Base-by-base conservation (phyloP, 2,329 filamentous ascomycete species). In the Delphinella strobiligena region DNA sequence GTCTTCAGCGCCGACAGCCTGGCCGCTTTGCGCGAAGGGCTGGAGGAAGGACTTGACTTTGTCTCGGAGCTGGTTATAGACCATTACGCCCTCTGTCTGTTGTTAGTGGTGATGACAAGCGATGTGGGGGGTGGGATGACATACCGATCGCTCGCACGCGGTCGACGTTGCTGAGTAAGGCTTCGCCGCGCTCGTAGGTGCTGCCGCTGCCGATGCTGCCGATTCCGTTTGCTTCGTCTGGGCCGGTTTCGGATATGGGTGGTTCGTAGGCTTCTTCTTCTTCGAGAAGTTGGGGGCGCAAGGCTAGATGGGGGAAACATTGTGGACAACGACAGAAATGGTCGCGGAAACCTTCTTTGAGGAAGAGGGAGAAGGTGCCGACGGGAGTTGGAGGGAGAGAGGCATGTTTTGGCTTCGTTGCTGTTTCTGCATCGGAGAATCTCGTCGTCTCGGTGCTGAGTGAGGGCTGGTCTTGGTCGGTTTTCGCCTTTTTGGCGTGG, bases 241-340 rank as follows among this genome's bases (percentile, higher is more conserved):
- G 68, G 1, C 78, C 74, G 19, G 56, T 57, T 39, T 64, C 61
- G 0, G 87, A 94, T 4, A 95, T 66, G 1, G 89, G 87, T 0
- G 89, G 91, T 53, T 95, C 87, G 61, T 98, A 98, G 1, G 78
- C 79, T 24, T 94, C 86, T 67, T 98, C 91, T 60, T 93, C 87
- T 54, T 96, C 88, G 8, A 94, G 77, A 9, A 98, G 80, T 54
- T 93, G 83, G 0, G 78, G 75, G 55, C 93, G 78, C 0, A 68
- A 63, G 40, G 75, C 67, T 1, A 96, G 73, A 10, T 74, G 64
- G 1, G 78, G 77, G 61, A 85, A 94, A 65, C 88, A 95, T n/a
- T 70, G 62, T 12, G 74, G 58, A 61, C 91, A 98, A 54, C 71
- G 84, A 66, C 91, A 98, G 51, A 98, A 66, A 44, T 80, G 68